Evolutionary conservation across 805 yeast genomes (phyloP).

Genomic region (Starmera dryadoides): DNA sequence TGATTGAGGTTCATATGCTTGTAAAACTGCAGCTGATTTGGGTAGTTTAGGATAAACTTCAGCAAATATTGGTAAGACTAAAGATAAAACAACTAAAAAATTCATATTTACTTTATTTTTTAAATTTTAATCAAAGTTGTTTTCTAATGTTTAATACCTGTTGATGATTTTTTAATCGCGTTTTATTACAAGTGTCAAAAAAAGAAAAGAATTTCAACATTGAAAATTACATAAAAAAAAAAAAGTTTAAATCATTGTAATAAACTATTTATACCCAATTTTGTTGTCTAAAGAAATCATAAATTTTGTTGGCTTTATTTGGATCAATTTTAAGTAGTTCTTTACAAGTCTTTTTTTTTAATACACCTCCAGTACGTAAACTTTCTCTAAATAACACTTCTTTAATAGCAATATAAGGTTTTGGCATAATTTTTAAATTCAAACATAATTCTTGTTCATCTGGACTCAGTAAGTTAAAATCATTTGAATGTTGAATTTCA

Average conservation of each 20-base stretch:
- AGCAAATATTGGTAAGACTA: background rate
- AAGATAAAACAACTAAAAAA: background rate
- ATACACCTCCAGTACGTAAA: slow-evolving; percentile 71
- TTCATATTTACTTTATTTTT: no score
- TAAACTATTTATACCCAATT: slow-evolving; percentile 53
- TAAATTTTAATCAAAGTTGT: no score
- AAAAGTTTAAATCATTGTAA: background rate
- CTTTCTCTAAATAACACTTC: slow-evolving; percentile 85
- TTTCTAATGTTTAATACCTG: background rate
- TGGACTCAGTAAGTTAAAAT: slow-evolving; percentile 72
- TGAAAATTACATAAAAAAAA: no score
- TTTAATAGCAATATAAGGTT: slow-evolving; percentile 89
- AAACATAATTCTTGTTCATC: slow-evolving; percentile 87
- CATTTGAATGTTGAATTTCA: slow-evolving; percentile 74
- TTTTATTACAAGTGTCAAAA: background rate
- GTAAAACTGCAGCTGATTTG: background rate
- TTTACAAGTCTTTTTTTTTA: slow-evolving; percentile 81
- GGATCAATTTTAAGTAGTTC: slow-evolving; percentile 82
- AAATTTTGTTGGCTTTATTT: slow-evolving; percentile 76
- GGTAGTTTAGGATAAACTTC: slow-evolving; percentile 7
- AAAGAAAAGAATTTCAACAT: no score
- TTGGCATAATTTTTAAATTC: slow-evolving; percentile 78
- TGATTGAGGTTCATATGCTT: slow-evolving; percentile 29
- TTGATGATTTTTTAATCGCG: background rate
- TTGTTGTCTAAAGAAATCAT: slow-evolving; percentile 88